Base-by-base conservation (phyloP, 2,329 filamentous ascomycete genomes). In the Fusarium albidum region DNA sequence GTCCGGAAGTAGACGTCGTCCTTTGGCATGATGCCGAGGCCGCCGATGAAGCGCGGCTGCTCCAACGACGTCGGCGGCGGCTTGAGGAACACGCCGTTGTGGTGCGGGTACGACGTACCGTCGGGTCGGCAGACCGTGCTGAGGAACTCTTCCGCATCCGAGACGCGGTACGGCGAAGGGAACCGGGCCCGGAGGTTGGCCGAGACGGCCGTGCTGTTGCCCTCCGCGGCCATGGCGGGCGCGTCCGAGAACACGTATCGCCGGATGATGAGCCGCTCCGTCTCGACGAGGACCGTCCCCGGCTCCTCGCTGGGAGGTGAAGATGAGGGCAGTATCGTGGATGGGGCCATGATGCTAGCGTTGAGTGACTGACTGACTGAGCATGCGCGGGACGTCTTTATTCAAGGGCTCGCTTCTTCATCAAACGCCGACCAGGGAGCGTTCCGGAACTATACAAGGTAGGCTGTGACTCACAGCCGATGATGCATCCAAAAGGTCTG, bases 161-260 rank as follows among this genome's bases (percentile, higher is more conserved):
- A 67, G 9, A 75, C 58, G 0, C 71, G 76, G 67, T 82, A 82
- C 0, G 81, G 81, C 9, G 58, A 63, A 3, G 79, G 78, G 50
- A 82, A 82, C 33, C 68, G 57, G 61, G 79, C 69, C 50, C 75
- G 74, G 72, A 83, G 72, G 59, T 68, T 71, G 10, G 48, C 54
- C 2, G 68, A 59, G 4, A 83, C 66, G 15, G 72, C 56, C 9
- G 66, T 64, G 53, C 77, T 70, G 67, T 82, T 73, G 49, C 69
- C 77, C 1, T 68, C 71, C 4, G 47, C 48, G 5, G 73, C 61
- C 28, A 77, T 41, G 15, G 66, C 55, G 5, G 65, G 55, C 5
- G 74, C 75, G 57, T 83, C 81, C 3, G 69, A 65, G 6, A 51
- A 53, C 21, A 66, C 55, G 52, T 69, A 77, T 26, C 75, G 74